A percentile compares a stretch with the other conserved stretches of the same genome.
These are phyloP conservation scores for Arthrobotrys conoides DNA, from an alignment of 2,329 filamentous ascomycete genomes.

Conservation along the genomic window DNA sequence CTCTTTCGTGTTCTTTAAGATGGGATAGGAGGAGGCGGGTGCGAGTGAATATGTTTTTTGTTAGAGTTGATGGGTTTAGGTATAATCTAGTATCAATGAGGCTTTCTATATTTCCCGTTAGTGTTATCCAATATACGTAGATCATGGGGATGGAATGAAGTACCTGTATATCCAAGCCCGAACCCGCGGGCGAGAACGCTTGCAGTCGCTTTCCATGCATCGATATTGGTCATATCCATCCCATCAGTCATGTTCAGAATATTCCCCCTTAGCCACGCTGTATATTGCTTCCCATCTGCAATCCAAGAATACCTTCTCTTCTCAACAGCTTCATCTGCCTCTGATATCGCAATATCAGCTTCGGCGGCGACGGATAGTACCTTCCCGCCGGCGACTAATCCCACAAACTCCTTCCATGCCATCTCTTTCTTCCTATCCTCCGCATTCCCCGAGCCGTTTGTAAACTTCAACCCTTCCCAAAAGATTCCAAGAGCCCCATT, in stretches of 20 bases:
- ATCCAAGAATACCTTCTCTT: slow-evolving; percentile 72
- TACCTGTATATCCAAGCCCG: slow-evolving; percentile 81
- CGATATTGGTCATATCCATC: slow-evolving; percentile 66
- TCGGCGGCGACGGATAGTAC: slow-evolving; percentile 74
- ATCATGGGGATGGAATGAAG: slow-evolving; percentile 61
- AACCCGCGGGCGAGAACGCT: slow-evolving; percentile 74
- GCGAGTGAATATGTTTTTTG: slow-evolving; percentile 61
- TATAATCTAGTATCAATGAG: slow-evolving; percentile 42
- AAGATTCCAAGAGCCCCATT: slow-evolving; percentile 59
- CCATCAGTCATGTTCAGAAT: slow-evolving; percentile 69
- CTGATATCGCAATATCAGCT: slow-evolving; percentile 67
- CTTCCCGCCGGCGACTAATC: slow-evolving; percentile 74
- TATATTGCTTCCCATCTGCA: slow-evolving; percentile 76
- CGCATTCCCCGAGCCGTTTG: slow-evolving; percentile 62
- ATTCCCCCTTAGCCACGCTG: slow-evolving; percentile 79
- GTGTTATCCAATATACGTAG: slow-evolving; percentile 8
- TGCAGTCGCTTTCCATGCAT: slow-evolving; percentile 68
- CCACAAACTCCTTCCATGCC: slow-evolving; percentile 76
- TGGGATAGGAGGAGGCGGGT: slow-evolving; percentile 66
- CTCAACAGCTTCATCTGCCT: slow-evolving; percentile 29
- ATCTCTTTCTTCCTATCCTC: slow-evolving; percentile 70
- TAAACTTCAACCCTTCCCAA: slow-evolving; percentile 63
- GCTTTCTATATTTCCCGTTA: slow-evolving; percentile 56
- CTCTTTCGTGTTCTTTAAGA: slow-evolving; percentile 69
- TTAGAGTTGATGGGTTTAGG: slow-evolving; percentile 20